phyloP scores from a whole-genome alignment of 306 rosid species.

The Gastrolobium bilobum region DNA sequence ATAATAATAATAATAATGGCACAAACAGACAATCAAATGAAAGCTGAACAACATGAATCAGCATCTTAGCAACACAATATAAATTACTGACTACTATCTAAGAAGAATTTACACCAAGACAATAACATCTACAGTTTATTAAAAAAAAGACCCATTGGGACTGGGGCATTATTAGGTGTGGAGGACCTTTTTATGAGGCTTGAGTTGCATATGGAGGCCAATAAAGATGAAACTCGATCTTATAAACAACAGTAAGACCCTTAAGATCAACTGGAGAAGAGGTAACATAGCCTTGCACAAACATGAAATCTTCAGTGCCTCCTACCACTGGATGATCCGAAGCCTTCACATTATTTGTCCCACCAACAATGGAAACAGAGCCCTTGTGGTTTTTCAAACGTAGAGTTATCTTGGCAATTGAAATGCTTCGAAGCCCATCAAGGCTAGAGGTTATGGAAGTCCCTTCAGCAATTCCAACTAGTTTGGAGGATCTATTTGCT shows the following conservation, averaged over 20 bases:
- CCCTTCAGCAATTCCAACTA: slow-evolving; percentile 71
- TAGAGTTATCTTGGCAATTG: slow-evolving; percentile 70
- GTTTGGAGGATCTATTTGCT: slow-evolving; percentile 60
- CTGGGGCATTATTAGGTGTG: not conserved
- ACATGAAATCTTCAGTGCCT: slow-evolving; percentile 80
- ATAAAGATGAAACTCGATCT: slow-evolving; percentile 74
- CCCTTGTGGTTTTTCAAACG: slow-evolving; percentile 61
- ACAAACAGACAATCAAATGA: not conserved
- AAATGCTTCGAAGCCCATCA: slow-evolving; percentile 73
- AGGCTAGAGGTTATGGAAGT: slow-evolving; percentile 71
- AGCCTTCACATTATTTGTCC: slow-evolving; percentile 58
- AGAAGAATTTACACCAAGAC: not conserved
- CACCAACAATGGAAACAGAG: slow-evolving; percentile 74
- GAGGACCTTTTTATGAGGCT: not conserved
- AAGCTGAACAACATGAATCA: not conserved
- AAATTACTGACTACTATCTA: not conserved
- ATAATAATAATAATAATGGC: too few relatives aligned
- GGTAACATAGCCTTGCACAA: slow-evolving; percentile 77
- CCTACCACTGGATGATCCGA: slow-evolving; percentile 77
- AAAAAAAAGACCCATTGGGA: not conserved
- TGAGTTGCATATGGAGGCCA: slow-evolving; percentile 84
- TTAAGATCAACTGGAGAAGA: slow-evolving; percentile 66
- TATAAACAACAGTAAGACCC: slow-evolving; percentile 63
- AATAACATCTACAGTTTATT: not conserved
- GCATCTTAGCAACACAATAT: not conserved